A percentile compares a stretch with the other conserved stretches of the same genome.
Conservation (phyloP, 2,329 filamentous ascomycete species). For the Cladosporium sp. region DNA sequence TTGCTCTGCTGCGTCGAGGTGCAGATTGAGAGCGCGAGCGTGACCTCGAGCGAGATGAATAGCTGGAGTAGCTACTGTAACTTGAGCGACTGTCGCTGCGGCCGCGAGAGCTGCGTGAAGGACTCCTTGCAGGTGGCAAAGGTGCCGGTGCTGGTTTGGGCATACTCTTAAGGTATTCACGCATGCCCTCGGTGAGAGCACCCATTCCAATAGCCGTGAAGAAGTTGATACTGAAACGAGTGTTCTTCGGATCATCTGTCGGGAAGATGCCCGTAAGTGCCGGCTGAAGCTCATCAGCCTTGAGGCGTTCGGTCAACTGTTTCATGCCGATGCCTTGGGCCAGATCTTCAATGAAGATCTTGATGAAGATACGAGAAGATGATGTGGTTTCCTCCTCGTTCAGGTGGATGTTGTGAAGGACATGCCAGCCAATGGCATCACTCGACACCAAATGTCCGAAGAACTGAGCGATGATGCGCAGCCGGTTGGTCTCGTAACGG, state of each 20-base stretch:
- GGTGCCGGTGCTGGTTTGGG: conserved; percentile 80
- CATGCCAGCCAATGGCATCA: conserved; percentile 91
- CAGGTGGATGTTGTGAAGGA: conserved; percentile 77
- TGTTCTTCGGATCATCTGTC: conserved; percentile 82
- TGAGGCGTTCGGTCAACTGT: conserved; percentile 73
- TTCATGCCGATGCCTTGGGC: conserved; percentile 82
- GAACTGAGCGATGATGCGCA: conserved; percentile 92
- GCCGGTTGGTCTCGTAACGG: conserved; percentile 90
- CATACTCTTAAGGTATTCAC: conserved; percentile 84
- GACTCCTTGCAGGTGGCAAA: conserved; percentile 50
- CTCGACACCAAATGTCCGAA: conserved; percentile 88
- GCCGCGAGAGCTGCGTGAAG: conserved; percentile 56
- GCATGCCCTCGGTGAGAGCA: conserved; percentile 89
- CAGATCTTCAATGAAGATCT: conserved; percentile 93
- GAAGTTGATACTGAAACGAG: conserved; percentile 98
- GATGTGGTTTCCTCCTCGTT: conserved; percentile 98
- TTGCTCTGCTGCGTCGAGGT: conserved; percentile 15
- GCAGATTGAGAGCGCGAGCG: conserved; percentile 27
- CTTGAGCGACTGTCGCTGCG: conserved; percentile 69
- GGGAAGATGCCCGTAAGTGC: conserved; percentile 87
- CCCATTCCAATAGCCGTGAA: conserved; percentile 98
- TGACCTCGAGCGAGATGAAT: conserved; percentile 43
- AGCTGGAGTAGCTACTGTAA: conserved; percentile 80
- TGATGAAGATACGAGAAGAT: conserved; percentile 96
- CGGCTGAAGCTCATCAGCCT: conserved; percentile 74